Base-by-base conservation (phyloP, 2,329 filamentous ascomycete genomes). In the Aspergillus novoparasiticus region DNA sequence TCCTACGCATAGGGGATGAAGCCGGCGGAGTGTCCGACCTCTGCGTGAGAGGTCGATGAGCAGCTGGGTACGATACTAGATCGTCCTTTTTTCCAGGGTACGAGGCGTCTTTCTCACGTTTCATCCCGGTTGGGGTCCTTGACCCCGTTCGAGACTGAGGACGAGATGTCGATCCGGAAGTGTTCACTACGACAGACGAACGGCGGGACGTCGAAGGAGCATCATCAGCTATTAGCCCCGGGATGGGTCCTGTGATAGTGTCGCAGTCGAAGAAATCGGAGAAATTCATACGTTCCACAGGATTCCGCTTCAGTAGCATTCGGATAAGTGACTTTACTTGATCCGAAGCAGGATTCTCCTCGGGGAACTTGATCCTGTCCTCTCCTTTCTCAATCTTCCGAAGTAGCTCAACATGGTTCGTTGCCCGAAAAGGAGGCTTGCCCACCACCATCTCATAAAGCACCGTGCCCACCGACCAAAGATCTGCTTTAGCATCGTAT, bases 381-480 rank as follows among this genome's bases (percentile, higher is more conserved):
- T 96, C 90, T 21, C 90, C 89, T 64, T 90, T 90, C 76, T 98
- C 94, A 68, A 99, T 99, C 81, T 91, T 95, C 65, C 92, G 88
- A 50, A 98, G 85, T 41, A 99, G 82, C 76, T 99, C 95, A 46
- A 99, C 94, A 73, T 99, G 95, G 74, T 99, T 98, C 60, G 88
- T 88, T 36, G 95, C 95, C 68, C 93, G 86, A 79, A 98, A 99
- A 0, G 95, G 95, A 26, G 95, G 93, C 66, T 88, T 90, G 59
- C 94, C 94, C 8, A 90, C 92, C 65, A 95, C 88, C 94, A 99
- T 97, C 80, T 99, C 95, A 75, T 93, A 97, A 28, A 96, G 82
- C 10, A 99, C 95, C 21, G 95, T 97, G 57, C 95, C 95, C 39
- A 97, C 93, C 26, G 95, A 99, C 95, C 95, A 99, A 39, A 99